A percentile compares a stretch with the other conserved stretches of the same genome.
These are phyloP conservation scores for Diospyros lotus DNA, from an alignment of 148 eudicot species.

Conservation along the genomic window DNA sequence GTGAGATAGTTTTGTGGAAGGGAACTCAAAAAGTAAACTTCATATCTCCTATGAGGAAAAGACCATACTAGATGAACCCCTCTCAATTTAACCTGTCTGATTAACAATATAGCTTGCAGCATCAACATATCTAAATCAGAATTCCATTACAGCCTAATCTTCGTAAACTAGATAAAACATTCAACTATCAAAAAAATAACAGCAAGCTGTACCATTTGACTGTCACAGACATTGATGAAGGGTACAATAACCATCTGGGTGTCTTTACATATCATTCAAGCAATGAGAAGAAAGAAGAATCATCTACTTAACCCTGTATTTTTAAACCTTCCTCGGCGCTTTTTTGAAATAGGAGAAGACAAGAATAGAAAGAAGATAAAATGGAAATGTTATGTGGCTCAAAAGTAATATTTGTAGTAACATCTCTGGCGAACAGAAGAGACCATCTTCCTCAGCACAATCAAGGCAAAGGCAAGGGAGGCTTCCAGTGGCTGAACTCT, in stretches of 20 bases:
- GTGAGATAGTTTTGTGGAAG: too few relatives aligned
- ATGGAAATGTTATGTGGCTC: neutral
- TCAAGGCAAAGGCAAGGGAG: slow-evolving; percentile 86
- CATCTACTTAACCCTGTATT: neutral
- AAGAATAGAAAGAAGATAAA: neutral
- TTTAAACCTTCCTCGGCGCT: too few relatives aligned
- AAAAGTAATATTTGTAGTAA: too few relatives aligned
- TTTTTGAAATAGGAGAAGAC: neutral
- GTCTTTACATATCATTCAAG: neutral
- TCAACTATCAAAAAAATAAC: neutral
- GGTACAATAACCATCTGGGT: neutral
- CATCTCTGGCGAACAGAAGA: neutral
- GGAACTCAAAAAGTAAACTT: too few relatives aligned
- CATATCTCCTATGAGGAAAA: too few relatives aligned
- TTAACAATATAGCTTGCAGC: too few relatives aligned
- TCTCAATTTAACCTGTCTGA: neutral
- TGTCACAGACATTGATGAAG: neutral
- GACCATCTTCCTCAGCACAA: neutral
- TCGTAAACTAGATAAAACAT: too few relatives aligned
- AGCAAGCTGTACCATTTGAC: neutral
- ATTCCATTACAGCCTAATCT: too few relatives aligned
- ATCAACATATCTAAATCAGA: too few relatives aligned
- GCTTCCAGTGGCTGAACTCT: slow-evolving; percentile 72
- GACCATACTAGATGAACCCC: too few relatives aligned
- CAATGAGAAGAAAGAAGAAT: neutral